These are phyloP conservation scores for Apiotrichum sp. DNA, from an alignment of 1,284 basidiomycete genomes.

Conservation along the genomic window DNA sequence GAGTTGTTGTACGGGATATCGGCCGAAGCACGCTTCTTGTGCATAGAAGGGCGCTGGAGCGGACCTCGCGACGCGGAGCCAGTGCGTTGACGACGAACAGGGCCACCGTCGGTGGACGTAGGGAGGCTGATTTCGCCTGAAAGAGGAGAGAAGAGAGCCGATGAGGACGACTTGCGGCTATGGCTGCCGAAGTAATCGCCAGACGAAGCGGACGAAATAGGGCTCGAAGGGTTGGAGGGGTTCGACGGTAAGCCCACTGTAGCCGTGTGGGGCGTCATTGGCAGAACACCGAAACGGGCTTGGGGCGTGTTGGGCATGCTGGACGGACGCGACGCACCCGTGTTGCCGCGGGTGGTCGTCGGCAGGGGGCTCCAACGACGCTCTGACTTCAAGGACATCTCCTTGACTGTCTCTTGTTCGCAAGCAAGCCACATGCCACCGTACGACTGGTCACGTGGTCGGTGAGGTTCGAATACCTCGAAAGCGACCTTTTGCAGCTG, in stretches of 20 bases:
- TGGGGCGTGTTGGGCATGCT: slow-evolving; percentile 39
- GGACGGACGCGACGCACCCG: slow-evolving; percentile 17
- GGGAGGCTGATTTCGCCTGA: slow-evolving; percentile 26
- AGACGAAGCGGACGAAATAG: slow-evolving; percentile 26
- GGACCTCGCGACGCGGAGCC: slow-evolving; percentile 29
- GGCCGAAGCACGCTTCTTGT: slow-evolving; percentile 32
- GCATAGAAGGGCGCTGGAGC: slow-evolving; percentile 23
- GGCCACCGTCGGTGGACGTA: slow-evolving; percentile 35
- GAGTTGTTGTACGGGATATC: slow-evolving; percentile 15
- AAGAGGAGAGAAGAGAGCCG: slow-evolving; percentile 32
- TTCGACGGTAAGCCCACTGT: slow-evolving; percentile 31
- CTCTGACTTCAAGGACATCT: slow-evolving; percentile 26
- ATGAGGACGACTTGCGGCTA: slow-evolving; percentile 36
- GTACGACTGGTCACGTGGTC: slow-evolving; percentile 16
- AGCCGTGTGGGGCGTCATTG: slow-evolving; percentile 44
- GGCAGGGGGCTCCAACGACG: slow-evolving; percentile 30
- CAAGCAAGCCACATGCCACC: slow-evolving; percentile 40
- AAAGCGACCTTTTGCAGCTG: slow-evolving; percentile 91
- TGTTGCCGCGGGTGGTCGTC: slow-evolving; percentile 4
- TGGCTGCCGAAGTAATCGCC: slow-evolving; percentile 40
- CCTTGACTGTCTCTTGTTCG: slow-evolving; percentile 33
- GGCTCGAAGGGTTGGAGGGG: slow-evolving; percentile 39
- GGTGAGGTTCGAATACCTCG: slow-evolving; percentile 65
- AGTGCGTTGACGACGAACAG: slow-evolving; percentile 34
- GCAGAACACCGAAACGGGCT: slow-evolving; percentile 34